These are phyloP conservation scores for Diaporthe australafricana DNA, from an alignment of 2,329 filamentous ascomycete genomes.

Conservation along the genomic window DNA sequence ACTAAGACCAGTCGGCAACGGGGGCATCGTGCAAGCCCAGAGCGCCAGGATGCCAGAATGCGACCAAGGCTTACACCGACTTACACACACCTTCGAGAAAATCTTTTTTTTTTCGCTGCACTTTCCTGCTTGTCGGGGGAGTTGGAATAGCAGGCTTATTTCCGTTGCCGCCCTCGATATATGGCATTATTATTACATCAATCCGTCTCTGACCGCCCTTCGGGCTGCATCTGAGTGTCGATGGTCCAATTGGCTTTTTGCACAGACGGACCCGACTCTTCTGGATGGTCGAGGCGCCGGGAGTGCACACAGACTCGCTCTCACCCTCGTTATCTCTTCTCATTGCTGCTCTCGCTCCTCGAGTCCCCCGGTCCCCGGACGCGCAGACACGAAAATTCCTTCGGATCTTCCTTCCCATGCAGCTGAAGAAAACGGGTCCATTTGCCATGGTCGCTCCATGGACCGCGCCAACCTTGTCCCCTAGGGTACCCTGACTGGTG, in stretches of 20 bases:
- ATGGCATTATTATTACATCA: constrained; percentile 30
- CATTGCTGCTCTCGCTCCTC: constrained; percentile 5
- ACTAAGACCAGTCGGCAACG: constrained; percentile 13
- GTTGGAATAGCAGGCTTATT: constrained; percentile 1
- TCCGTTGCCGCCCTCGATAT: constrained; percentile 1
- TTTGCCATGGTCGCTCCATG: constrained; percentile 25
- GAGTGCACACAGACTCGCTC: constrained; percentile 6
- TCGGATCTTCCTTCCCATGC: constrained; percentile 32
- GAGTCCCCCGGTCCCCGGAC: constrained; percentile 20
- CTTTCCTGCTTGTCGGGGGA: not conserved
- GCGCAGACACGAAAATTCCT: constrained; percentile 23
- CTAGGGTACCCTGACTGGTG: constrained; percentile 34
- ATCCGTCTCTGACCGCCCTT: constrained; percentile 12
- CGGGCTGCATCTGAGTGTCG: not conserved
- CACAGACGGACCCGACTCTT: constrained; percentile 30
- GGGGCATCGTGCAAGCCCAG: constrained; percentile 22
- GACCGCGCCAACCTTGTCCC: constrained; percentile 36
- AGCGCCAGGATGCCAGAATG: constrained; percentile 17
- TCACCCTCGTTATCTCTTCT: constrained; percentile 22
- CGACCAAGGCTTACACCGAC: constrained; percentile 35
- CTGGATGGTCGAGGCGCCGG: constrained; percentile 13
- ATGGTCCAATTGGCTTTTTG: constrained; percentile 30
- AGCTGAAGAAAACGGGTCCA: constrained; percentile 17
- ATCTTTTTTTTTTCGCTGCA: not conserved
- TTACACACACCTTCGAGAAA: constrained; percentile 10